Conservation (phyloP, 352 stramenopile genomes). For the Globisporangium cystogenes region DNA sequence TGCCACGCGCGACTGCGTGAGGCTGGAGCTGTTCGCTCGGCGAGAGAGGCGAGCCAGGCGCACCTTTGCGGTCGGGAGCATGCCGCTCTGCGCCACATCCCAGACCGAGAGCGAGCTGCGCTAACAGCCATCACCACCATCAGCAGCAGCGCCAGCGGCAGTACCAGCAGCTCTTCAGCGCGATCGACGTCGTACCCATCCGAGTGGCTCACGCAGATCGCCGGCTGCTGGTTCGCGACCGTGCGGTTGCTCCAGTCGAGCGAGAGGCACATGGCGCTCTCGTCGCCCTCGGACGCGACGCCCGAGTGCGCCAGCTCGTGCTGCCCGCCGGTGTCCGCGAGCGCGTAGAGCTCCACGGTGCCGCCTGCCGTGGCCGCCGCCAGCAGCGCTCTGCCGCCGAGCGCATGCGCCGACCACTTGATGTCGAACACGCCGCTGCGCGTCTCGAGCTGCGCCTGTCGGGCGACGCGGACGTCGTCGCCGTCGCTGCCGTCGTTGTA, state of each 20-base stretch:
- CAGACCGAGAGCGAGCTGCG: conserved; percentile 9
- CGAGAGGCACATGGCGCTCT: conserved; percentile 70
- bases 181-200: conserved; percentile 42
- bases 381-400: conserved; percentile 50
- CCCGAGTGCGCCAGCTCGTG: conserved; percentile 27
- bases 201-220: conserved; percentile 76
- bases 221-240: conserved; percentile 31
- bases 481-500: conserved; percentile 18
- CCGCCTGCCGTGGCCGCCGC: conserved; percentile 56
- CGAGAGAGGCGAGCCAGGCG: not conserved
- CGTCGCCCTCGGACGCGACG: conserved; percentile 26
- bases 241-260: conserved; percentile 84
- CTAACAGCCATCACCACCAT: not conserved
- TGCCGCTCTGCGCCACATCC: conserved; percentile 10
- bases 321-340: conserved; percentile 11
- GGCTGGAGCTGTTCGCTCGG: not conserved
- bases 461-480: conserved; percentile 26
- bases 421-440: conserved; percentile 80
- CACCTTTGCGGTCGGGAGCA: conserved; percentile 10
- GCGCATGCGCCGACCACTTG: conserved; percentile 61
- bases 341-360: conserved; percentile 58
- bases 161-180: not conserved
- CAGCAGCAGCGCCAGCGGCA: not conserved
- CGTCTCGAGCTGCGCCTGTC: conserved; percentile 35
- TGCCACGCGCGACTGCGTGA: not conserved